Conservation (phyloP, 2,329 filamentous ascomycete genomes). For the Sclerotinia borealis region DNA sequence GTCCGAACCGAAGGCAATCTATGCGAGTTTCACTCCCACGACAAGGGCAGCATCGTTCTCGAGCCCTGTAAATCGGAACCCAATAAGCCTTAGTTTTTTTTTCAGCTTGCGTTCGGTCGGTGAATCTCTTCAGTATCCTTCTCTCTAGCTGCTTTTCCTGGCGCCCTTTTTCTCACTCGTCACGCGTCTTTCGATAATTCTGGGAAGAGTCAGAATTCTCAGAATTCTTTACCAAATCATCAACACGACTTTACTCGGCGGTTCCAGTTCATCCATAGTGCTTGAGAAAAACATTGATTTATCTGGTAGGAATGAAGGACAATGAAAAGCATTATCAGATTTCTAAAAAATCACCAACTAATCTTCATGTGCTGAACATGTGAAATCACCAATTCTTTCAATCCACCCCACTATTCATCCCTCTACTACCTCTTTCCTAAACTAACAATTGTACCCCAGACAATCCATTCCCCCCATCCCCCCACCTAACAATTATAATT, state of each 20-base stretch:
- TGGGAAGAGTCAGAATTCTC: neutral
- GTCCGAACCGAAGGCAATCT: neutral
- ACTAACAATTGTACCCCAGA: neutral
- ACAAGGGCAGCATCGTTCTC: neutral
- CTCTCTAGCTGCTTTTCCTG: neutral
- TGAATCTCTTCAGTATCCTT: neutral
- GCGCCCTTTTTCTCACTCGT: neutral
- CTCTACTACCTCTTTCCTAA: neutral
- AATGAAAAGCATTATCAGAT: neutral
- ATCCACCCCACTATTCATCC: neutral
- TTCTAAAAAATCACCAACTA: neutral
- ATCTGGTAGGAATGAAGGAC: neutral
- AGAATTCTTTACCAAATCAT: neutral
- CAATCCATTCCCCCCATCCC: neutral
- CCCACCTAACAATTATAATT: constrained; percentile 17
- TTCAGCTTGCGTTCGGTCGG: neutral
- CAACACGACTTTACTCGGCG: neutral
- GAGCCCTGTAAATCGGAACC: neutral
- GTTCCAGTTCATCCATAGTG: neutral
- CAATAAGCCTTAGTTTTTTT: neutral
- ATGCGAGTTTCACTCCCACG: neutral
- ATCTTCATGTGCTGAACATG: neutral
- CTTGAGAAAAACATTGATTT: neutral
- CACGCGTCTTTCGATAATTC: neutral
- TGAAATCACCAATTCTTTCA: neutral